Conservation (phyloP, 768 basidiomycete species). For the Tulasnella sp. region DNA sequence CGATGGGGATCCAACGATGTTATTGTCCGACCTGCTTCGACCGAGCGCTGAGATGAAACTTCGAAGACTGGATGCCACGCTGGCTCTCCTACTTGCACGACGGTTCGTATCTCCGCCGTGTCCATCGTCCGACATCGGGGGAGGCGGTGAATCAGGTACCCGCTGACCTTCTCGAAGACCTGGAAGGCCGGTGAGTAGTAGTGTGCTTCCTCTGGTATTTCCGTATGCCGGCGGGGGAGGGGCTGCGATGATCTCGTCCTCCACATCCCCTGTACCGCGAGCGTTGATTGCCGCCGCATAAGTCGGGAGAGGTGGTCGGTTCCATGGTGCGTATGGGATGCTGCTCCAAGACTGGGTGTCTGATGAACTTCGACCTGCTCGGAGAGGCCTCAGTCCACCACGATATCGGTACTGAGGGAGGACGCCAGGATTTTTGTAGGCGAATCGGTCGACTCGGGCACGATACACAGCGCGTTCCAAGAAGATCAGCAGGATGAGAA, state of each 20-base stretch:
- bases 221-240: constrained; percentile 76
- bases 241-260: constrained; percentile 62
- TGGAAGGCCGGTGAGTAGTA: constrained; percentile 42
- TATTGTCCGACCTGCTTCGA: background rate
- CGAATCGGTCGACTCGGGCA: constrained; percentile 64
- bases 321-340: constrained; percentile 62
- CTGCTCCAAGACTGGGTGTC: constrained; percentile 30
- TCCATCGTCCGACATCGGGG: background rate
- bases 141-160: background rate
- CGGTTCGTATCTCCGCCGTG: background rate
- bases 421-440: constrained; percentile 53
- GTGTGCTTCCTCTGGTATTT: constrained; percentile 62
- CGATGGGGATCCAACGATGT: background rate
- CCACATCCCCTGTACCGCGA: constrained; percentile 71
- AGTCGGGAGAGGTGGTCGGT: constrained; percentile 62
- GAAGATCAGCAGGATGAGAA: constrained; percentile 54
- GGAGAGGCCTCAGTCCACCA: background rate
- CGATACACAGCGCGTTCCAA: constrained; percentile 60
- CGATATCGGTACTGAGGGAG: constrained; percentile 30
- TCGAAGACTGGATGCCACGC: background rate
- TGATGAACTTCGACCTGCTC: constrained; percentile 42
- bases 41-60: background rate
- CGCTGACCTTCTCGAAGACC: background rate
- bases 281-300: constrained; percentile 67
- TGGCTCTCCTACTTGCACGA: background rate